Base-by-base conservation (phyloP, 2,329 filamentous ascomycete species). In the Aspergillus sp. region DNA sequence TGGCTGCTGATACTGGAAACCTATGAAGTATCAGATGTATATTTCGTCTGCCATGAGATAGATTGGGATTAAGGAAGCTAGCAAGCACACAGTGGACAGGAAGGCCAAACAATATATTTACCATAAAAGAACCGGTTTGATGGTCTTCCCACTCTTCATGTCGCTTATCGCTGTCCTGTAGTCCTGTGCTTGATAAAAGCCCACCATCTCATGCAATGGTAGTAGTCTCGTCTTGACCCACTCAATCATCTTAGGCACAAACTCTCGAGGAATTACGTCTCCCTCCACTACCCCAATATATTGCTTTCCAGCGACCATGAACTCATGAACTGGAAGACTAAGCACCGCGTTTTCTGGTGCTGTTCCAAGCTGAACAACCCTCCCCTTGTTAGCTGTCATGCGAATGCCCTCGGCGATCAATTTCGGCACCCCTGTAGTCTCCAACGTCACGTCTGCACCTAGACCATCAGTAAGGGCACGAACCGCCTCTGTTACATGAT, bases 301-400 rank as follows among this genome's bases (percentile, higher is more conserved):
- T 38, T 77, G 75, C 62, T 82, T 83, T 0, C 81, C 82, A 11
- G 70, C 71, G 8, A 75, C 72, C 78, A 85, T 80, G 59, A 83
- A 80, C 13, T 72, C 70, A 17, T 79, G 77, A 42, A 81, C 74
- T 7, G 77, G 75, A 3, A 85, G 62, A 3, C 70, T 71, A 19
- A 84, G 59, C n/a, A 74, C 73, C 5, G 76, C 72, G 2, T 79
- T 77, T 2, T 78, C 74, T 42, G 78, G 77, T 5, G 82, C 76
- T 0, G 78, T 78, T 0, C 83, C 83, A 17, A 85, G 79, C 63
- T 83, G 80, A 5, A 84, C 75, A 25, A 83, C 75, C 61, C 80
- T 80, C 1, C 82, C 83, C 59, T 76, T 76, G 30, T 77, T 77
- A 11, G 78, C 70, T 5, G 81, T 76, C 36, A 76, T 76, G 2